These are phyloP conservation scores for Hypoxylon sp. DNA, from an alignment of 2,329 filamentous ascomycete species.

Conservation along the genomic window DNA sequence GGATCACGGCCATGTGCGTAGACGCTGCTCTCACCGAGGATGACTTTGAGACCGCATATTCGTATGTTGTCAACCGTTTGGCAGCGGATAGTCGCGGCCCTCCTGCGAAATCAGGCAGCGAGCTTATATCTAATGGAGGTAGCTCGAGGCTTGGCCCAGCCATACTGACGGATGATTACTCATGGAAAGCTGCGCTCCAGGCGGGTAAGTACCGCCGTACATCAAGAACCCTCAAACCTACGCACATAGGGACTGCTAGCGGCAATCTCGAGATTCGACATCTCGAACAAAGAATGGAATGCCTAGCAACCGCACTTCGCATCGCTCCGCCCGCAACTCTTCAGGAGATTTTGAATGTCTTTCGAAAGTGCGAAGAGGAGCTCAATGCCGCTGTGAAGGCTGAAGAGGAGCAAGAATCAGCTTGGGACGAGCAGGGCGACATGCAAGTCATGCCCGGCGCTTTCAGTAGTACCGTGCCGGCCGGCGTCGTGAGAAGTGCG, in stretches of 20 bases:
- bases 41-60: slow-evolving; percentile 89
- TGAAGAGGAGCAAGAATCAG: slow-evolving; percentile 76
- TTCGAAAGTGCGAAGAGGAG: slow-evolving; percentile 83
- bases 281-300: slow-evolving; percentile 84
- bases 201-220: slow-evolving; percentile 80
- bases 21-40: slow-evolving; percentile 81
- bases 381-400: slow-evolving; percentile 74
- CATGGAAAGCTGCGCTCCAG: slow-evolving; percentile 82
- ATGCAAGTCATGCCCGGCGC: slow-evolving; percentile 67
- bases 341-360: slow-evolving; percentile 80
- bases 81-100: slow-evolving; percentile 52
- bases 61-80: slow-evolving; percentile 80
- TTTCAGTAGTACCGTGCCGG: slow-evolving; percentile 57
- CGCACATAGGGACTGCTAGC: slow-evolving; percentile 70
- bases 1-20: slow-evolving; percentile 84
- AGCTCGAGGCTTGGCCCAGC: slow-evolving; percentile 39
- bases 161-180: slow-evolving; percentile 69
- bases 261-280: slow-evolving; percentile 75
- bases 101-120: slow-evolving; percentile 21
- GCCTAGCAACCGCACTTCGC: slow-evolving; percentile 79
- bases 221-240: slow-evolving; percentile 65
- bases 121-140: slow-evolving; percentile 46
- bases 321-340: slow-evolving; percentile 78
- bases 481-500: slow-evolving; percentile 46
- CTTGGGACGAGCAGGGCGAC: slow-evolving; percentile 76